A percentile compares a stretch with the other conserved stretches of the same genome.
Conservation (phyloP, 2,329 filamentous ascomycete species). For the Knufia petricola region DNA sequence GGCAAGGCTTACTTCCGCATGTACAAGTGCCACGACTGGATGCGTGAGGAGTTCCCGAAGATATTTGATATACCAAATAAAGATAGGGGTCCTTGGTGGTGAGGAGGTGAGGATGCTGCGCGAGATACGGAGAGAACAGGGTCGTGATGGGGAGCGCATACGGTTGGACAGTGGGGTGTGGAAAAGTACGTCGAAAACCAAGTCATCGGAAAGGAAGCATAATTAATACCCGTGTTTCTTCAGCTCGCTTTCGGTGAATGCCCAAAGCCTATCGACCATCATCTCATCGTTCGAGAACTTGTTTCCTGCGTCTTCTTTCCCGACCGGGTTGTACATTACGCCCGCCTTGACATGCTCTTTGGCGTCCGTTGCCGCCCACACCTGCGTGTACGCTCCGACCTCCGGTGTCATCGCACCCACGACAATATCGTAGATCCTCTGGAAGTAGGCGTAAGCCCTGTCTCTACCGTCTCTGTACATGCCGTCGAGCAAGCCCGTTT, state of each 20-base stretch:
- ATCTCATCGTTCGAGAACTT: conserved; percentile 6
- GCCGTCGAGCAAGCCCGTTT: conserved; percentile 28
- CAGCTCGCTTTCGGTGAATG: conserved; percentile 8
- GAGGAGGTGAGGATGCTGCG: too few species aligned
- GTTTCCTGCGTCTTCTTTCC: conserved; percentile 11
- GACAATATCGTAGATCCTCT: conserved; percentile 8
- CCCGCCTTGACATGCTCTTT: conserved; percentile 21
- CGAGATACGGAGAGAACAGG: too few species aligned
- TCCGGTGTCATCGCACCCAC: conserved; percentile 9
- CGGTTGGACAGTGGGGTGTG: too few species aligned
- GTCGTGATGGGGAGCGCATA: too few species aligned
- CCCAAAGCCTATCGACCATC: conserved; percentile 6
- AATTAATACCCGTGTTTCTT: conserved; percentile 4
- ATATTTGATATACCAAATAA: too few species aligned
- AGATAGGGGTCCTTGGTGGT: too few species aligned
- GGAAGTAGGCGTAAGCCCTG: conserved; percentile 8
- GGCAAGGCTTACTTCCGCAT: too few species aligned
- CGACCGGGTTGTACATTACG: conserved; percentile 27
- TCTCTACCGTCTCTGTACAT: conserved; percentile 9
- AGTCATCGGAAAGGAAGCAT: too few species aligned
- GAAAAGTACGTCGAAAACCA: too few species aligned
- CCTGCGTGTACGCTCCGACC: conserved; percentile 12
- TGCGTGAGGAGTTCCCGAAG: too few species aligned
- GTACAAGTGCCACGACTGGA: too few species aligned
- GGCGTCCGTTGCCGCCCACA: conserved; percentile 24